Percentiles rank a stretch among this genome's conserved stretches.
These are phyloP conservation scores for Grosmannia huntii DNA, from an alignment of 2,329 filamentous ascomycete genomes.

Conservation along the genomic window DNA sequence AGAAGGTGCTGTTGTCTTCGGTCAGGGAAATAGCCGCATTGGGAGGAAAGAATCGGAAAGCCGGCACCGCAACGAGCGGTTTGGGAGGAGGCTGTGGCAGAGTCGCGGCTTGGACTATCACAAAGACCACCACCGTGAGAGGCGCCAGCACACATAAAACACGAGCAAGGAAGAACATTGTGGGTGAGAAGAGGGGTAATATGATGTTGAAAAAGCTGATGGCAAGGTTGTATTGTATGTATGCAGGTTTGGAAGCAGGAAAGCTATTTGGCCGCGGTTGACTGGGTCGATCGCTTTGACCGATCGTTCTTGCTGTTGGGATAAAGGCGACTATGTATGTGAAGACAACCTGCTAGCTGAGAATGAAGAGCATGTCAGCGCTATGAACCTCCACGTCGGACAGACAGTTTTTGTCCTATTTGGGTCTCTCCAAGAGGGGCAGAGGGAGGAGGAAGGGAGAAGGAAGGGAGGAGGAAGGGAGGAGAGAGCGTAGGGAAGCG, in stretches of 20 bases:
- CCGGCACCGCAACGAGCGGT: neutral
- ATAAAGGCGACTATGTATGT: too few relatives aligned
- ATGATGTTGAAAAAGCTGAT: too few relatives aligned
- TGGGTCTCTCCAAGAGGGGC: too few relatives aligned
- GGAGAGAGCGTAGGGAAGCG: too few relatives aligned
- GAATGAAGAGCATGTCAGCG: neutral
- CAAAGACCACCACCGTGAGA: constrained; percentile 3
- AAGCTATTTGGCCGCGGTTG: neutral
- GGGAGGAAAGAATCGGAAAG: constrained; percentile 78
- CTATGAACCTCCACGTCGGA: too few relatives aligned
- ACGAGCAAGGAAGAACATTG: constrained; percentile 2
- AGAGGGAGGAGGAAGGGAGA: too few relatives aligned
- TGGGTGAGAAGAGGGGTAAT: neutral
- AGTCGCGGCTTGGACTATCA: constrained; percentile 1
- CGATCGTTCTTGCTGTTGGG: too few relatives aligned
- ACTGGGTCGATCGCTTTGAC: too few relatives aligned
- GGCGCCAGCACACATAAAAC: constrained; percentile 4
- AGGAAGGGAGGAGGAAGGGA: too few relatives aligned
- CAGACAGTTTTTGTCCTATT: too few relatives aligned
- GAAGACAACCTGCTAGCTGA: neutral
- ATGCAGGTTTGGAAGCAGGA: neutral
- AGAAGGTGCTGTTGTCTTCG: constrained; percentile 96
- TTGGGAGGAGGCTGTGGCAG: neutral
- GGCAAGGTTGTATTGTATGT: too few relatives aligned
- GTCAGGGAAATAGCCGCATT: constrained; percentile 93